A percentile compares a stretch with the other conserved stretches of the same genome.
These are phyloP conservation scores for Penicillium macrosclerotiorum DNA, from an alignment of 495 filamentous ascomycete species.

Conservation along the genomic window DNA sequence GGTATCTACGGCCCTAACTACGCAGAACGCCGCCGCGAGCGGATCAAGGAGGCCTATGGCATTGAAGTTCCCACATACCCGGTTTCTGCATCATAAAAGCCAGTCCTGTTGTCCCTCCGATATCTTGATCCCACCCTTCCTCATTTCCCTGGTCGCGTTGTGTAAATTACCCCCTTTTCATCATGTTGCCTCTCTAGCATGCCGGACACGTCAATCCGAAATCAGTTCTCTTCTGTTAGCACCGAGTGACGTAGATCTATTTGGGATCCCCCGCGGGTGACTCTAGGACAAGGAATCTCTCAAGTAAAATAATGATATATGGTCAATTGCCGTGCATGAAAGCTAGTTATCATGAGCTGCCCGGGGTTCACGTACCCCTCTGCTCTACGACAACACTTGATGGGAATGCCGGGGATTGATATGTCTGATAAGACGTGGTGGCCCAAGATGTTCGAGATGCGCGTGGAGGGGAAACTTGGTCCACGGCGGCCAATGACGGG, in stretches of 20 bases:
- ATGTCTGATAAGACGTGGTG: no score
- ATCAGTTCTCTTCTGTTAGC: slow-evolving; percentile 16
- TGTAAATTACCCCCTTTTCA: slow-evolving; percentile 45
- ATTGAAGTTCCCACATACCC: slow-evolving; percentile 65
- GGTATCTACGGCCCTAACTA: slow-evolving; percentile 84
- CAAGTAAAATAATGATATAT: no score
- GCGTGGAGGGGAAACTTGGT: slow-evolving; percentile 7
- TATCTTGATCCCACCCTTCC: slow-evolving; percentile 14
- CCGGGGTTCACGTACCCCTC: no score
- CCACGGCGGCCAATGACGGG: slow-evolving; percentile 14
- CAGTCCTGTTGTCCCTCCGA: slow-evolving; percentile 3
- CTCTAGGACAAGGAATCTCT: no score
- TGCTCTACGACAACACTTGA: no score
- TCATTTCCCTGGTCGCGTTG: slow-evolving; percentile 26
- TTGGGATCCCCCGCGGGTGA: no score
- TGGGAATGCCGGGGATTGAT: no score
- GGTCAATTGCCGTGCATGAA: no score
- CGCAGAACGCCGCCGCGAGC: slow-evolving; percentile 76
- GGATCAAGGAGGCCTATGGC: slow-evolving; percentile 88
- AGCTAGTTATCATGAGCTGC: no score
- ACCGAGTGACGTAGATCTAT: slow-evolving; percentile 1
- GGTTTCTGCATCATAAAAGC: slow-evolving; percentile 41
- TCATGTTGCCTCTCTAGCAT: slow-evolving; percentile 39
- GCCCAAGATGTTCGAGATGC: not conserved
- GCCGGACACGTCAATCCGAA: slow-evolving; percentile 28